Evolutionary conservation across 2,329 filamentous ascomycete genomes (phyloP).

Genomic region (Gremmenia infestans): DNA sequence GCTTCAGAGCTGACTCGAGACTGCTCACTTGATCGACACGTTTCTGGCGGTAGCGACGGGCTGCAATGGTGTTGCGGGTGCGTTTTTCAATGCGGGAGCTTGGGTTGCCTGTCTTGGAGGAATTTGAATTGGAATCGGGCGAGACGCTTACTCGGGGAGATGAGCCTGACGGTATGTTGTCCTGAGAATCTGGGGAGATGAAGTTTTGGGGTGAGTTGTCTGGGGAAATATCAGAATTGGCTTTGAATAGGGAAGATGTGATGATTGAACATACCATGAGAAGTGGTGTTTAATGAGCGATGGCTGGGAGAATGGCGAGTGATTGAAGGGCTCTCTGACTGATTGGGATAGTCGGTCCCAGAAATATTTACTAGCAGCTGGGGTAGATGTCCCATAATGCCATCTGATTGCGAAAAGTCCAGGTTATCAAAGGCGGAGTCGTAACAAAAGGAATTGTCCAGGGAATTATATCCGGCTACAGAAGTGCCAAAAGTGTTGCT

Average conservation of each 20-base stretch:
- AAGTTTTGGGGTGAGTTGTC: not conserved
- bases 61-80: slow-evolving; percentile 65
- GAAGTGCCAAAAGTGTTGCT: not conserved
- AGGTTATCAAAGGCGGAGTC: not conserved
- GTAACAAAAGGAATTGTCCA: not conserved
- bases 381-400: not conserved
- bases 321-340: not conserved
- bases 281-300: not conserved
- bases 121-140: not conserved
- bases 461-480: not conserved
- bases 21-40: slow-evolving; percentile 60
- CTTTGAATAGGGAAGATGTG: not conserved
- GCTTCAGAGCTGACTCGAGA: slow-evolving; percentile 54
- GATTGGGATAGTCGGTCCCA: not conserved
- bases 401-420: not conserved
- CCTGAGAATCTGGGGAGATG: not conserved
- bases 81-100: slow-evolving; percentile 43
- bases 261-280: not conserved
- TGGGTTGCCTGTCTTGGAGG: slow-evolving; percentile 2
- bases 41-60: slow-evolving; percentile 66
- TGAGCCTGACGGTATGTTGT: not conserved
- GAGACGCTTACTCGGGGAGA: not conserved
- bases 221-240: not conserved
- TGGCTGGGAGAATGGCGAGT: not conserved
- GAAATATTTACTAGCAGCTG: not conserved